These are phyloP conservation scores for Yamadazyma dendronema DNA, from an alignment of 1,139 yeast species.

Conservation along the genomic window DNA sequence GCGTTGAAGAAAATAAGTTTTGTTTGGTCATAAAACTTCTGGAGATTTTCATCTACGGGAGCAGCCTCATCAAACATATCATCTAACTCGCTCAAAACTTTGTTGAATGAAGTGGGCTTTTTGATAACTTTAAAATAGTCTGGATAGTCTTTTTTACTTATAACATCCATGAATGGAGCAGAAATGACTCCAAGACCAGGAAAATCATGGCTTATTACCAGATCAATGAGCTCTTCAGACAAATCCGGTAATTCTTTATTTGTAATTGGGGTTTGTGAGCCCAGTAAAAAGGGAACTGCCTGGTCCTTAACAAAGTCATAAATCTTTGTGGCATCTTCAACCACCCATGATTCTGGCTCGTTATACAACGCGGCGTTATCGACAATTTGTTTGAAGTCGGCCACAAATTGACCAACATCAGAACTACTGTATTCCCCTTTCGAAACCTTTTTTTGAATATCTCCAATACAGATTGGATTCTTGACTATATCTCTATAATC, in stretches of 20 bases:
- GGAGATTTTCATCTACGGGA: conserved; percentile 38
- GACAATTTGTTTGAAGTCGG: conserved; percentile 55
- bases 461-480: conserved; percentile 67
- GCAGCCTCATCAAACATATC: conserved; percentile 30
- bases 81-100: conserved; percentile 41
- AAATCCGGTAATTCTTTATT: conserved; percentile 23
- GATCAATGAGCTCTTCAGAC: conserved; percentile 29
- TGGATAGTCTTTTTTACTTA: conserved; percentile 55
- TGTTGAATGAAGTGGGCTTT: conserved; percentile 55
- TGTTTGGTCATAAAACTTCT: conserved; percentile 48
- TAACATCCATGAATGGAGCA: conserved; percentile 57
- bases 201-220: conserved; percentile 42
- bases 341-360: conserved; percentile 62
- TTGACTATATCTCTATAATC: conserved; percentile 71
- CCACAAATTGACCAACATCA: conserved; percentile 41
- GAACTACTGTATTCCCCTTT: conserved; percentile 30
- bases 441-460: conserved; percentile 50
- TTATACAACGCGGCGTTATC: conserved; percentile 64
- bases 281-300: conserved; percentile 26
- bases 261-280: conserved; percentile 12
- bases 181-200: conserved; percentile 45
- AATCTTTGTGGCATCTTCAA: conserved; percentile 49
- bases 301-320: conserved; percentile 44
- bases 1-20: conserved; percentile 56
- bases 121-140: conserved; percentile 57